A percentile compares a stretch with the other conserved stretches of the same genome.
phyloP scores from a whole-genome alignment of 805 yeast species.

The Hanseniaspora hatyaiensis region DNA sequence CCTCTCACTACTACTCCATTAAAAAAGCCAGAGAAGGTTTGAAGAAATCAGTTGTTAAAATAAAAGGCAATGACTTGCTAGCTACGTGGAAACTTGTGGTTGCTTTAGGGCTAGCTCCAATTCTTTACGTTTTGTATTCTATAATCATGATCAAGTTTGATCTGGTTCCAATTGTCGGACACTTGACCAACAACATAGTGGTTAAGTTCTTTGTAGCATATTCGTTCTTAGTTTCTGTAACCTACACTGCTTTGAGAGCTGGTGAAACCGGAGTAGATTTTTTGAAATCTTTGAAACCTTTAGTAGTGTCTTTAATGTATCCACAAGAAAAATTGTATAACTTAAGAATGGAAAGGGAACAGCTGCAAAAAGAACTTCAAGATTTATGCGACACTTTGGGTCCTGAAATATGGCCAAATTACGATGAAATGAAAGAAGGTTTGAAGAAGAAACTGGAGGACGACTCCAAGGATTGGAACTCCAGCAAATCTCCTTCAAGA shows the following conservation, averaged over 20 bases:
- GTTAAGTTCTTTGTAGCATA: constrained; percentile 43
- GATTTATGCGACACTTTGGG: constrained; percentile 72
- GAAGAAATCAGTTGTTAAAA: constrained; percentile 77
- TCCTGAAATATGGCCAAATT: constrained; percentile 79
- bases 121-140: constrained; percentile 73
- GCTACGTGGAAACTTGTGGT: constrained; percentile 96
- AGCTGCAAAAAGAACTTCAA: constrained; percentile 61
- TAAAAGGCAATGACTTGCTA: constrained; percentile 83
- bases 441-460: constrained; percentile 12
- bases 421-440: constrained; percentile 33
- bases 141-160: constrained; percentile 37
- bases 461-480: constrained; percentile 2
- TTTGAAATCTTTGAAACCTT: constrained; percentile 69
- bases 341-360: constrained; percentile 48
- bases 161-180: constrained; percentile 16
- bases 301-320: constrained; percentile 37
- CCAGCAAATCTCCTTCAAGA: constrained; percentile 12
- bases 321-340: constrained; percentile 36
- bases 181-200: constrained; percentile 11
- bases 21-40: constrained; percentile 68
- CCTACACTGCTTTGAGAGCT: constrained; percentile 79
- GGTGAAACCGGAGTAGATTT: constrained; percentile 93
- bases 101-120: constrained; percentile 78
- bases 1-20: constrained; percentile 62
- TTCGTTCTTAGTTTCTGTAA: constrained; percentile 54